Conservation (phyloP, 179 eudicot genomes). For the Monotropa hypopitys region DNA sequence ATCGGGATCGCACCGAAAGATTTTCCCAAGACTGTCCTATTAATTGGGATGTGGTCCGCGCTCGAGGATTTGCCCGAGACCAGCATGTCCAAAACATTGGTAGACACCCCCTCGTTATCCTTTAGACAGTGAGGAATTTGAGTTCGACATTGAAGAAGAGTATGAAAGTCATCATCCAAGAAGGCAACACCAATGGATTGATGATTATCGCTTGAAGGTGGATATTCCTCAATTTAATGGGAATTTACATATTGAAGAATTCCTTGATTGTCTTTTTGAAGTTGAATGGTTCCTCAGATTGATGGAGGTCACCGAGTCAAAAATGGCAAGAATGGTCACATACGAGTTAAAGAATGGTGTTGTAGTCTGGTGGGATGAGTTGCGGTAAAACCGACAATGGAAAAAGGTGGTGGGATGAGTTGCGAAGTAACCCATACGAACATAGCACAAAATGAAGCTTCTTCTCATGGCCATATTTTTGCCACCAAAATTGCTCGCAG, state of each 20-base stretch:
- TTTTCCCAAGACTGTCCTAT: neutral
- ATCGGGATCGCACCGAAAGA: neutral
- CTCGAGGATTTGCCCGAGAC: no score
- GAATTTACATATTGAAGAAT: neutral
- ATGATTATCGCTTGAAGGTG: no score
- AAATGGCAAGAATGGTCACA: neutral
- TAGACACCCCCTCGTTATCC: no score
- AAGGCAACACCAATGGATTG: no score
- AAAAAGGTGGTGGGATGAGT: no score
- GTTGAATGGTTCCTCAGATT: neutral
- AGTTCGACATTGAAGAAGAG: no score
- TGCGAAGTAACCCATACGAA: neutral
- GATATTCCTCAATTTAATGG: neutral
- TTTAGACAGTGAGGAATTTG: no score
- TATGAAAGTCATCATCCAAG: no score
- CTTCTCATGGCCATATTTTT: neutral
- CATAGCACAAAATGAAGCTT: constrained; percentile 6
- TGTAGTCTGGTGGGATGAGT: constrained; percentile 8
- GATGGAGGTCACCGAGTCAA: neutral
- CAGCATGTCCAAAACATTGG: no score
- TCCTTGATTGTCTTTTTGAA: neutral
- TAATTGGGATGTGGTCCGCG: neutral
- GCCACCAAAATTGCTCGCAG: neutral
- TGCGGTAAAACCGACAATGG: neutral
- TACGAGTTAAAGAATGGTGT: neutral